Base-by-base conservation (phyloP, 2,329 filamentous ascomycete species). In the Stachybotrys chartarum region DNA sequence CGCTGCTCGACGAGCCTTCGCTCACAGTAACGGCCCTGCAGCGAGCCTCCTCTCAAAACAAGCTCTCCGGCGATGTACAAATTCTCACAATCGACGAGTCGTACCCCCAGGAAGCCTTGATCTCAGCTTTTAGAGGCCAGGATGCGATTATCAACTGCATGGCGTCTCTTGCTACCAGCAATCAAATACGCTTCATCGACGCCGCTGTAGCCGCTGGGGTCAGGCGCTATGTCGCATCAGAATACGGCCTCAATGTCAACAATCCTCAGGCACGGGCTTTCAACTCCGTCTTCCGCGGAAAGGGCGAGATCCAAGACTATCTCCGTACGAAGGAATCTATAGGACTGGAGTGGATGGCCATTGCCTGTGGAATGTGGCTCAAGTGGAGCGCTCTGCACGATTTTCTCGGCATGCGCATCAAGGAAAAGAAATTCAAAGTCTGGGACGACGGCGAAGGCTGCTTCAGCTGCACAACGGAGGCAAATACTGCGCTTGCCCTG, bases 201-300 rank as follows among this genome's bases (percentile, higher is more conserved):
- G 80, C 78, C 2, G 74, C 78, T 35, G 72, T 80, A 31, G 70
- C 72, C 10, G 79, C 78, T 2, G 76, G 77, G 12, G 78, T 83
- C 3, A 72, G 77, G 58, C 72, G 78, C 14, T 80, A 81, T 66
- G 68, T 83, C 30, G 77, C 79, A 6, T 74, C 73, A 14, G 79
- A 83, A 55, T 83, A 75, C 52, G 60, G 61, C 18, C 65, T 64
- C 3, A 64, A 70, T 68, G 66, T 66, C 32, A 56, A 55, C 35
- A 53, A 53, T 2, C 52, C 53, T 11, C 54, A 64, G 5, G 56
- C 57, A 1, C 53, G 54, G 30, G 58, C 54, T 4, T 53, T 56
- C 50, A 59, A 55, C 50, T 47, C 52, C 11, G 56, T 63, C 7
- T 57, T 61, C 30, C 54, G 50, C 17, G 52, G 56, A 12, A 57